These are phyloP conservation scores for Camelina neglecta DNA, from an alignment of 345 rosid genomes.

Conservation along the genomic window DNA sequence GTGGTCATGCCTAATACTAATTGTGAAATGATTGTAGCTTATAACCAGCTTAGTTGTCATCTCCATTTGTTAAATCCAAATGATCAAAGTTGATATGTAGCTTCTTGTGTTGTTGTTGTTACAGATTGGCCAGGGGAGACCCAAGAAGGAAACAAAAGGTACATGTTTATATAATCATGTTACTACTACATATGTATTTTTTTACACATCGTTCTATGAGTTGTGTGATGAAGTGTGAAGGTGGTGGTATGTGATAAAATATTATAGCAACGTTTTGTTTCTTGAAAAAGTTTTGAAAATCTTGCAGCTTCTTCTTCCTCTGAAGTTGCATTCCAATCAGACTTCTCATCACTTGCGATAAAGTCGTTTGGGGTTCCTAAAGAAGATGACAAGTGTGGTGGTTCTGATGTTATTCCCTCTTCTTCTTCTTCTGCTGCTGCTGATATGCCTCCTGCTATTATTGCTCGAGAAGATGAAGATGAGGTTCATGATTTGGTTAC, in stretches of 20 bases:
- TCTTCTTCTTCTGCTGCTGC: conserved; percentile 16
- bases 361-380: conserved; percentile 38
- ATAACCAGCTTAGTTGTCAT: neutral
- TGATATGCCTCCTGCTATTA: neutral
- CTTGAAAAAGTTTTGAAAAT: conserved; percentile 19
- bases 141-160: conserved; percentile 40
- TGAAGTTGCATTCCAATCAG: conserved; percentile 42
- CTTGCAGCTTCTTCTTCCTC: conserved; percentile 42
- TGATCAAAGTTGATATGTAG: neutral
- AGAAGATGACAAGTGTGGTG: conserved; percentile 33
- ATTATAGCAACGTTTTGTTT: neutral
- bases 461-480: conserved; percentile 24
- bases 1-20: too few relatives aligned
- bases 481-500: conserved; percentile 30
- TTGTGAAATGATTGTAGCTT: neutral
- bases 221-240: conserved; percentile 10
- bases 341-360: conserved; percentile 27
- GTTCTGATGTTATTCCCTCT: neutral
- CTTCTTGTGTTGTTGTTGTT: conserved; percentile 15
- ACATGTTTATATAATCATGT: neutral
- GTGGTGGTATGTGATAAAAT: neutral
- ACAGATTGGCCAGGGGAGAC: conserved; percentile 31
- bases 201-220: neutral
- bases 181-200: neutral
- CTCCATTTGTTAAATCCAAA: neutral